Conservation (phyloP, 345 rosid species). For the Eucalyptus sideroxylon region DNA sequence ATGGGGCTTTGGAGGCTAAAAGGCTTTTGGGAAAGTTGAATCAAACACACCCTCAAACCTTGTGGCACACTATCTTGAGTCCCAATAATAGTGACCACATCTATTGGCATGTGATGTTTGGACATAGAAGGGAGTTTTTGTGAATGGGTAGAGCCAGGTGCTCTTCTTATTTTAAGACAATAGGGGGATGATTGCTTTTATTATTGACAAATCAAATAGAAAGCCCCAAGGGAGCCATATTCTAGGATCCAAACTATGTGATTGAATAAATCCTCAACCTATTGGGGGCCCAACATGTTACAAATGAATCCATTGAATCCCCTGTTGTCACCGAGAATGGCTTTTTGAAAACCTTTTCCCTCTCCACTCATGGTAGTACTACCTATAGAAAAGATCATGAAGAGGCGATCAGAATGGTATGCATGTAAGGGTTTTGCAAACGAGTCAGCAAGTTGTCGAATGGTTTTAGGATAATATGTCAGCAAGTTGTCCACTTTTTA, state of each 20-base stretch:
- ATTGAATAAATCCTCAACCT: not conserved
- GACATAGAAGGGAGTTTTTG: constrained; percentile 1
- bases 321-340: not conserved
- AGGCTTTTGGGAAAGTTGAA: too few relatives aligned
- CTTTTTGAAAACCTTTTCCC: too few relatives aligned
- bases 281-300: not conserved
- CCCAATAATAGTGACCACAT: not conserved
- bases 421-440: not conserved
- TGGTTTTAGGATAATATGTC: not conserved
- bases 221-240: not conserved
- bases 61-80: not conserved
- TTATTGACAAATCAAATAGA: not conserved
- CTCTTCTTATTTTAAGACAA: not conserved
- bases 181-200: not conserved
- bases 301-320: not conserved
- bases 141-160: not conserved
- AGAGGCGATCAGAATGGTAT: too few relatives aligned
- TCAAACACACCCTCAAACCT: not conserved
- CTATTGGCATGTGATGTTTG: not conserved
- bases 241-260: not conserved
- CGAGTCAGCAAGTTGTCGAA: not conserved
- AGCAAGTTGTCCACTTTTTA: not conserved
- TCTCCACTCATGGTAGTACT: too few relatives aligned
- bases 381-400: too few relatives aligned
- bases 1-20: too few relatives aligned